Conservation (phyloP, 2,329 filamentous ascomycete genomes). For the Chaetomiaceae sp. region DNA sequence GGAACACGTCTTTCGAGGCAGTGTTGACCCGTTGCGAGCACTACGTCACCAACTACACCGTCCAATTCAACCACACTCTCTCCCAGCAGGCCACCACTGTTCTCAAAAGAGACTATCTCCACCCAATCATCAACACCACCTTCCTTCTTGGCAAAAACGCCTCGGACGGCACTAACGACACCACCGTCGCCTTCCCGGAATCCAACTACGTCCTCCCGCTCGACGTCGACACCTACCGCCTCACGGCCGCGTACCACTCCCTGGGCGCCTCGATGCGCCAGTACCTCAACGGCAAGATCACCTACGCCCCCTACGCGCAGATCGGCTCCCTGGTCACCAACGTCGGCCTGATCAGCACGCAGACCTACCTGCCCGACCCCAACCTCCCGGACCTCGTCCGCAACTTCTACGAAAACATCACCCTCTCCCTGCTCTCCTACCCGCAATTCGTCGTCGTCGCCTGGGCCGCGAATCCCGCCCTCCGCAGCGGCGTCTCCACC, state of each 20-base stretch:
- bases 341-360: slow-evolving; percentile 36
- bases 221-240: slow-evolving; percentile 28
- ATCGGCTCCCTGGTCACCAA: slow-evolving; percentile 33
- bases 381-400: slow-evolving; percentile 28
- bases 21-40: slow-evolving; percentile 35
- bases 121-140: slow-evolving; percentile 31
- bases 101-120: slow-evolving; percentile 23
- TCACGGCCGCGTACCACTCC: slow-evolving; percentile 31
- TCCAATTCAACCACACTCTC: slow-evolving; percentile 30
- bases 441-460: slow-evolving; percentile 32
- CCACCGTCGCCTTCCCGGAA: slow-evolving; percentile 28
- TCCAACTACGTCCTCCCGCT: slow-evolving; percentile 29
- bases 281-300: slow-evolving; percentile 30
- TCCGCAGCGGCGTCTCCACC: slow-evolving; percentile 24
- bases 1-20: slow-evolving; percentile 30
- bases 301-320: slow-evolving; percentile 23
- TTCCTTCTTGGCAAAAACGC: slow-evolving; percentile 25
- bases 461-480: slow-evolving; percentile 29
- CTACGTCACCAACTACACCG: slow-evolving; percentile 32
- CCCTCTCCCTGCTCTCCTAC: slow-evolving; percentile 32
- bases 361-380: slow-evolving; percentile 27
- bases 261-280: slow-evolving; percentile 30
- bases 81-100: slow-evolving; percentile 27
- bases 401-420: slow-evolving; percentile 33
- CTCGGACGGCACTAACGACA: slow-evolving; percentile 34